Evolutionary conservation across 495 filamentous ascomycete genomes (phyloP), one percentile per base, ranked within the genome.

Genomic region (Aspergillus nanangensis): DNA sequence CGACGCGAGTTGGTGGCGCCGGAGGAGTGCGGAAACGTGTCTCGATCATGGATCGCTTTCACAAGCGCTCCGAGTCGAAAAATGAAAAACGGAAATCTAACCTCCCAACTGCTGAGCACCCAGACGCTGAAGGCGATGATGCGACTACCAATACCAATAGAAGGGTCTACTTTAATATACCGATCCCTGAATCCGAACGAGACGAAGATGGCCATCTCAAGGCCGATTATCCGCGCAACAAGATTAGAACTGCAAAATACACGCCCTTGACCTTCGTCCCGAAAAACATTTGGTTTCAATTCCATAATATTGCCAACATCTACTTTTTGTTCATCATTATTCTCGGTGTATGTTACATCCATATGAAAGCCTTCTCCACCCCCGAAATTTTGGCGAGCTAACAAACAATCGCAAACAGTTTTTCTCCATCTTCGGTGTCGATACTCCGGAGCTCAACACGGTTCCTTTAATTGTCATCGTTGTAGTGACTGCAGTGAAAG

Each of bases 291-390:
- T 99, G 82, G 78, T 84, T 93, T 47, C 94, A 99, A 65, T 97
- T 99, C 62, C 91, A 97, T 69, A 97, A 97, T 64, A 88, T 99
- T 53, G 94, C 94, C 43, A 99, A 97, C 65, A 82, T 97, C 31
- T 99, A 96, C 66, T 99, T 99, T 76, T 74, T 97, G 44, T 95
- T 96, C 69, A 79, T 93, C 50, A 92, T 95, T 63, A 92, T 99
- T 61, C 80, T 99, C 45, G 79, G 83, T 52, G 94, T 97, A 83
- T 44, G 44, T 22, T n/a, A n/a, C n/a, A n/a, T n/a, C n/a, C n/a
- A n/a, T n/a, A n/a, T n/a, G n/a, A n/a, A n/a, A n/a, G n/a, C n/a
- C 27, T 21, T 22, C 38, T 35, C 11, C 23, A 25, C 31, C 46
- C 7, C 11, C 11, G 25, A 29, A n/a, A n/a, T n/a, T n/a, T n/a